These are phyloP conservation scores for Botrytis squamosa DNA, from an alignment of 2,329 filamentous ascomycete genomes.

Conservation along the genomic window DNA sequence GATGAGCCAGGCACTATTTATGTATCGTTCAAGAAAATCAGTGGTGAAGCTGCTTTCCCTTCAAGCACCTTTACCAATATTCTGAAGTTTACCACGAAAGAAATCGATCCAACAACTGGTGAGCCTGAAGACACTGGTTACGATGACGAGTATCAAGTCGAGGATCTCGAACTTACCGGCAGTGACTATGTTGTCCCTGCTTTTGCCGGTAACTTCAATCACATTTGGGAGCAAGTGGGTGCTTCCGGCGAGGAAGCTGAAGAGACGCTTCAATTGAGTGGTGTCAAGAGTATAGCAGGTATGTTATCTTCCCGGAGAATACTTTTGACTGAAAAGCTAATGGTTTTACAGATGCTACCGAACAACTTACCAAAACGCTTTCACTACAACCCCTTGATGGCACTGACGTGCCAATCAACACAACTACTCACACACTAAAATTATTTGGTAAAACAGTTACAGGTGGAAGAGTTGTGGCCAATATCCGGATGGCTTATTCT, in stretches of 20 bases:
- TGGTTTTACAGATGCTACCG: slow-evolving; percentile 71
- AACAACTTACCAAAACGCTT: slow-evolving; percentile 80
- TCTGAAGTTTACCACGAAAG: slow-evolving; percentile 96
- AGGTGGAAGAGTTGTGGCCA: slow-evolving; percentile 83
- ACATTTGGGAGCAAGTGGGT: slow-evolving; percentile 91
- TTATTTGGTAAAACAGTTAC: slow-evolving; percentile 92
- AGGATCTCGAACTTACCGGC: slow-evolving; percentile 85
- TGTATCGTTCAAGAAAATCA: slow-evolving; percentile 85
- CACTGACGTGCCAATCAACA: slow-evolving; percentile 84
- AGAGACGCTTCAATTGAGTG: slow-evolving; percentile 84
- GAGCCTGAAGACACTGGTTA: slow-evolving; percentile 92
- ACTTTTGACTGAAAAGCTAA: slow-evolving; percentile 32
- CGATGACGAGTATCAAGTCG: slow-evolving; percentile 96
- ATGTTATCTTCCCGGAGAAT: slow-evolving; percentile 34
- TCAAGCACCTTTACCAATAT: slow-evolving; percentile 83
- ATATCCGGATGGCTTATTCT: slow-evolving; percentile 89
- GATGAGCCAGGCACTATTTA: slow-evolving; percentile 93
- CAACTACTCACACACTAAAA: slow-evolving; percentile 91
- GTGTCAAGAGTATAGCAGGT: slow-evolving; percentile 91
- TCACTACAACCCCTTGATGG: slow-evolving; percentile 93
- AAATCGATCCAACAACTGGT: slow-evolving; percentile 91
- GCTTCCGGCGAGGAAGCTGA: slow-evolving; percentile 85
- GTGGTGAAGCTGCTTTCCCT: slow-evolving; percentile 74
- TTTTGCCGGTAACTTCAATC: slow-evolving; percentile 92
- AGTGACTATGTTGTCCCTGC: slow-evolving; percentile 93